Percentiles rank a stretch among this genome's conserved stretches.
These are phyloP conservation scores for Debaryomycetaceae sp. DNA, from an alignment of 1,139 yeast genomes.

Conservation along the genomic window DNA sequence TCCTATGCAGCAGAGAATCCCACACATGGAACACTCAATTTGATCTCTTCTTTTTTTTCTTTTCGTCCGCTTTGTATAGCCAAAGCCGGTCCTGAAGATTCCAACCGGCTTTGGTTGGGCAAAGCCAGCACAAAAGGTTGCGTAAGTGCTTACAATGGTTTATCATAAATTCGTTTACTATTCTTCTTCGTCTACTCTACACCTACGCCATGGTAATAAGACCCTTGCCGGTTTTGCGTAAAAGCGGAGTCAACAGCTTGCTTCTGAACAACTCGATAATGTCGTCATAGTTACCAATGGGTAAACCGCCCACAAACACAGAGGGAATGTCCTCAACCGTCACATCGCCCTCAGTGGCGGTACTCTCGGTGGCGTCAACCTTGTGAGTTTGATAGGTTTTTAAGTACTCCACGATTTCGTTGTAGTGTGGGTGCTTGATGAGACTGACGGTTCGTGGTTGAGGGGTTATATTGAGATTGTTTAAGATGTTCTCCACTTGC, in stretches of 20 bases:
- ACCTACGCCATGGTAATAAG: too few species aligned
- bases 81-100: too few species aligned
- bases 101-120: too few species aligned
- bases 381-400: constrained; percentile 15
- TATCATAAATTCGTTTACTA: constrained; percentile 3
- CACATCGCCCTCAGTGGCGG: constrained; percentile 7
- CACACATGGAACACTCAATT: constrained; percentile 11
- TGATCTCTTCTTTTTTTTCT: constrained; percentile 1
- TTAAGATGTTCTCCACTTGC: constrained; percentile 18
- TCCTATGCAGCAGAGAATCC: constrained; percentile 11
- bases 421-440: constrained; percentile 28
- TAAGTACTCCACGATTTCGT: constrained; percentile 22
- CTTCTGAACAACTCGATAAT: constrained; percentile 19
- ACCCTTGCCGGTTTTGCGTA: constrained; percentile 25
- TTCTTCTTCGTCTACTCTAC: constrained; percentile 10
- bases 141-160: background rate
- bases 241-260: constrained; percentile 17
- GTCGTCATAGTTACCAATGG: constrained; percentile 24
- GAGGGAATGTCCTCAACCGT: constrained; percentile 24
- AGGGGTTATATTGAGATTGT: constrained; percentile 24
- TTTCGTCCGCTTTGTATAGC: too few species aligned
- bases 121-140: too few species aligned
- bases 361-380: constrained; percentile 1
- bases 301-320: constrained; percentile 29
- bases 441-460: constrained; percentile 28